These are phyloP conservation scores for Diphasiastrum complanatum DNA, from an alignment of 83 land plant species.

Conservation along the genomic window DNA sequence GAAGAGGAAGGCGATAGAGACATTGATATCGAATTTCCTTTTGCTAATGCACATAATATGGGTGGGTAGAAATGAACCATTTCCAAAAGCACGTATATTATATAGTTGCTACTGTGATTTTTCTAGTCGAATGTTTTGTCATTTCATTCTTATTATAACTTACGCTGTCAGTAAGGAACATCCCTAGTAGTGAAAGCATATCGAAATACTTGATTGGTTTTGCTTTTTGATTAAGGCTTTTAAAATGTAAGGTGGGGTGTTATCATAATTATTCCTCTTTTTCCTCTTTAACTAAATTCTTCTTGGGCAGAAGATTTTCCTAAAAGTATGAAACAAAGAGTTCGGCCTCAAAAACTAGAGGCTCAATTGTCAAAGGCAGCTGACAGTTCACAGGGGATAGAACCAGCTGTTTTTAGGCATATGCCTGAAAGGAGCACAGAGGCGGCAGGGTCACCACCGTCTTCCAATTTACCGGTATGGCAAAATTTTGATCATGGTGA, in stretches of 20 bases:
- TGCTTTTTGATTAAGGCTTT: not conserved
- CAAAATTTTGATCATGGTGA: too few relatives aligned
- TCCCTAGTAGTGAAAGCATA: too few relatives aligned
- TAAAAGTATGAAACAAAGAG: slow-evolving; percentile 2
- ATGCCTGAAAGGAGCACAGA: not conserved
- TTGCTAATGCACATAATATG: slow-evolving; percentile 27
- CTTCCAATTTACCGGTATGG: too few relatives aligned
- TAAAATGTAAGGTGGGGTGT: not conserved
- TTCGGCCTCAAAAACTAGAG: slow-evolving; percentile 11
- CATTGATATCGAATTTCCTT: slow-evolving; percentile 28
- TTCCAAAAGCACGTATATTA: too few relatives aligned
- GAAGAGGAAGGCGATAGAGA: slow-evolving; percentile 11
- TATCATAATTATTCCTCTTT: not conserved
- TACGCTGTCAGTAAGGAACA: too few relatives aligned
- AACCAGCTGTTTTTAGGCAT: too few relatives aligned
- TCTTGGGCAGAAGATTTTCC: slow-evolving; percentile 19
- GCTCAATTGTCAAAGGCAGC: not conserved
- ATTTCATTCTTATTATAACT: too few relatives aligned
- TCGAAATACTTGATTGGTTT: not conserved
- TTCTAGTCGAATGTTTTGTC: too few relatives aligned
- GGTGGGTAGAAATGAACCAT: slow-evolving; percentile 16
- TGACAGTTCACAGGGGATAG: too few relatives aligned
- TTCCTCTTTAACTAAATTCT: not conserved
- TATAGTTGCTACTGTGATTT: too few relatives aligned
- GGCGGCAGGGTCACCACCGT: not conserved